A percentile compares a stretch with the other conserved stretches of the same genome.
Evolutionary conservation across 306 rosid species (phyloP).

Genomic region (Astragalus membranaceus): DNA sequence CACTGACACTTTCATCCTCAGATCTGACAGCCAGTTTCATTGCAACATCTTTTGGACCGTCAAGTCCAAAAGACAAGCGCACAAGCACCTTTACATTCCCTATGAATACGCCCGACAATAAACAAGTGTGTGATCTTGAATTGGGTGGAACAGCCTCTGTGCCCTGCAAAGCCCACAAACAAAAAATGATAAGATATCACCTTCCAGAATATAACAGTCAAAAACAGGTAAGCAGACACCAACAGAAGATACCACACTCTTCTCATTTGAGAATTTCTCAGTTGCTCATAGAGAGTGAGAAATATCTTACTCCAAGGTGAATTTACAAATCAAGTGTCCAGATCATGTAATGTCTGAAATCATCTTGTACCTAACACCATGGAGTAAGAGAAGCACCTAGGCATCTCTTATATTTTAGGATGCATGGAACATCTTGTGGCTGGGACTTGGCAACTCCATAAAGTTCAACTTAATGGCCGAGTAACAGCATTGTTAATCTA

Average conservation of each 20-base stretch:
- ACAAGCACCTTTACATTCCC: conserved; percentile 83
- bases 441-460: not conserved
- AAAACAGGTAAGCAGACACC: not conserved
- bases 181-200: not conserved
- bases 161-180: conserved; percentile 52
- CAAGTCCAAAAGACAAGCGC: conserved; percentile 79
- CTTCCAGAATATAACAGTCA: not conserved
- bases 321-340: not conserved
- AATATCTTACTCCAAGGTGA: not conserved
- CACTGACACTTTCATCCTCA: conserved; percentile 63
- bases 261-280: not conserved
- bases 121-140: conserved; percentile 83
- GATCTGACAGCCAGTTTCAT: conserved; percentile 91
- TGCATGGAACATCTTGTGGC: not conserved
- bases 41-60: conserved; percentile 86
- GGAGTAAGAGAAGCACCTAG: not conserved
- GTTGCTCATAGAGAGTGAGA: not conserved
- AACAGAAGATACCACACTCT: not conserved
- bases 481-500: not conserved
- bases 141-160: conserved; percentile 80
- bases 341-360: not conserved
- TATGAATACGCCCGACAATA: conserved; percentile 77
- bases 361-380: not conserved
- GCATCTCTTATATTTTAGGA: not conserved
- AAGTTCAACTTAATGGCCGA: not conserved